These are phyloP conservation scores for Xylaria sp. DNA, from an alignment of 2,329 filamentous ascomycete genomes.

Conservation along the genomic window DNA sequence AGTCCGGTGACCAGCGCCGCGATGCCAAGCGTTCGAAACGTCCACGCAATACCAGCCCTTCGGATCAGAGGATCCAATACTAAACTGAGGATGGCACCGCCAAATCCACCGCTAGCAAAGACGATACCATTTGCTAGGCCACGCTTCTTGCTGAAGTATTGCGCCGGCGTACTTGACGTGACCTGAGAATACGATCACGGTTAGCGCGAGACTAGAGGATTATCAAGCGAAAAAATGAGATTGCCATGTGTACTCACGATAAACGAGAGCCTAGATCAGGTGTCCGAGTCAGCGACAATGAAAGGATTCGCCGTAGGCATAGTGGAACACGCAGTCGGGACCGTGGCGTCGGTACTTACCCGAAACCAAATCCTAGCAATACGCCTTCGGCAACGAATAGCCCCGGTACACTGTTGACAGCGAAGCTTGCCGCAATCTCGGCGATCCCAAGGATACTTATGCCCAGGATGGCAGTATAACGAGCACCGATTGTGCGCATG, in stretches of 20 bases:
- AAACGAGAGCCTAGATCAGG: slow-evolving; percentile 11
- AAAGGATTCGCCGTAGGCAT: too few species aligned
- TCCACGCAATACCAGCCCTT: slow-evolving; percentile 36
- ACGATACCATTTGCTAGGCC: slow-evolving; percentile 53
- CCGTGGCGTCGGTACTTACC: slow-evolving; percentile 8
- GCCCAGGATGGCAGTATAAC: slow-evolving; percentile 18
- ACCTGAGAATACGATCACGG: slow-evolving; percentile 28
- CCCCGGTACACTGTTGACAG: slow-evolving; percentile 32
- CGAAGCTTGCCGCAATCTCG: slow-evolving; percentile 30
- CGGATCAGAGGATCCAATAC: slow-evolving; percentile 44
- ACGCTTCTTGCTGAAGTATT: slow-evolving; percentile 50
- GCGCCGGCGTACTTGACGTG: slow-evolving; percentile 44
- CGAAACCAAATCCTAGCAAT: slow-evolving; percentile 17
- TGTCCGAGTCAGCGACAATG: slow-evolving; percentile 4
- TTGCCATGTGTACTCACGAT: slow-evolving; percentile 11
- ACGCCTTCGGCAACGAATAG: slow-evolving; percentile 32
- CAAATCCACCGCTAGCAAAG: slow-evolving; percentile 50
- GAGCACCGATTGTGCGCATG: slow-evolving; percentile 15
- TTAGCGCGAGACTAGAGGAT: slow-evolving; percentile 1
- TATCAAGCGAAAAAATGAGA: background rate
- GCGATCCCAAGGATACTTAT: slow-evolving; percentile 13
- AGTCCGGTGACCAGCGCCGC: slow-evolving; percentile 41
- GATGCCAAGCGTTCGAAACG: slow-evolving; percentile 40
- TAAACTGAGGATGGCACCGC: slow-evolving; percentile 49
- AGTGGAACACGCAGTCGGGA: background rate